Percentiles rank a stretch among this genome's conserved stretches.
These are phyloP conservation scores for Venturia carpophila DNA, from an alignment of 2,329 filamentous ascomycete species.

Conservation along the genomic window DNA sequence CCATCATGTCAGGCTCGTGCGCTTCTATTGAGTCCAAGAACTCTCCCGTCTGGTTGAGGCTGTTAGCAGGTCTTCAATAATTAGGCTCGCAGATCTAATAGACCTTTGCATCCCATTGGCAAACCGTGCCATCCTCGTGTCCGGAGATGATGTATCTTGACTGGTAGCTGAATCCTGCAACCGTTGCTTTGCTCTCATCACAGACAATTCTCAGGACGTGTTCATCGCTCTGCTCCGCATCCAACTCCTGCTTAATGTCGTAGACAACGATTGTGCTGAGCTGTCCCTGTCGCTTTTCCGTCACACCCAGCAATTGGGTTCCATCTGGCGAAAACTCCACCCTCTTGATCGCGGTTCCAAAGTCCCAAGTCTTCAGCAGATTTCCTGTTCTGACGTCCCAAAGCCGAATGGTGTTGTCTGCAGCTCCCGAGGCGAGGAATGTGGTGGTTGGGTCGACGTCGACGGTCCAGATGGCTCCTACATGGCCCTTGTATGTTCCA, in stretches of 20 bases:
- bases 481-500: slow-evolving; percentile 92
- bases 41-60: slow-evolving; percentile 57
- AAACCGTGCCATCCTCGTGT: slow-evolving; percentile 92
- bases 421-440: slow-evolving; percentile 88
- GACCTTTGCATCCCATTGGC: slow-evolving; percentile 84
- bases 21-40: slow-evolving; percentile 70
- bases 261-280: slow-evolving; percentile 89
- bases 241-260: slow-evolving; percentile 75
- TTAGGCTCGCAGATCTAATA: neutral
- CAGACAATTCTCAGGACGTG: slow-evolving; percentile 80
- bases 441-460: slow-evolving; percentile 89
- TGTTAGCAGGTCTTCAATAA: neutral
- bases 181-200: slow-evolving; percentile 86
- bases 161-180: slow-evolving; percentile 92
- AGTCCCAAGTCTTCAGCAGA: slow-evolving; percentile 95
- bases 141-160: slow-evolving; percentile 95
- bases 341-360: slow-evolving; percentile 92
- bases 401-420: slow-evolving; percentile 95
- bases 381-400: slow-evolving; percentile 94
- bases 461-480: slow-evolving; percentile 97
- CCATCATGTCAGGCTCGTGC: slow-evolving; percentile 74
- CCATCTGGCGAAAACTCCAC: slow-evolving; percentile 97
- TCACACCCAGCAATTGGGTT: slow-evolving; percentile 81
- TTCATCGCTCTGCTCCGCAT: slow-evolving; percentile 79
- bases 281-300: slow-evolving; percentile 97